Conservation (phyloP, 306 rosid species). For the Castanea mollissima region DNA sequence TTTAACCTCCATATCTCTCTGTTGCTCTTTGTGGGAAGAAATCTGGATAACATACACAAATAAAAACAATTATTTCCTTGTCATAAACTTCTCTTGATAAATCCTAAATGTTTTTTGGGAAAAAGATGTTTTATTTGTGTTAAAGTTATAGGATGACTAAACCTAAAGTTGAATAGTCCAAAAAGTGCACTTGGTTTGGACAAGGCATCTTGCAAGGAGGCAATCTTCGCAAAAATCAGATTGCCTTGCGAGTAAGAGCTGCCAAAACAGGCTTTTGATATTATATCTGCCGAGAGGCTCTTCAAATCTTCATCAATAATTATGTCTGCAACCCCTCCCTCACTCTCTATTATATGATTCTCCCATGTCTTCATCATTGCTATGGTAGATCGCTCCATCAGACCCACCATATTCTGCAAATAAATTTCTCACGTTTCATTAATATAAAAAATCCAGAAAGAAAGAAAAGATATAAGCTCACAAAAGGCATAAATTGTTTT, state of each 20-base stretch:
- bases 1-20: constrained; percentile 23
- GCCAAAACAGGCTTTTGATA: constrained; percentile 39
- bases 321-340: constrained; percentile 20
- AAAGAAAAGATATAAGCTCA: not conserved
- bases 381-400: constrained; percentile 25
- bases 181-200: constrained; percentile 23
- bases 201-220: constrained; percentile 18
- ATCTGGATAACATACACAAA: constrained; percentile 2
- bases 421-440: not conserved
- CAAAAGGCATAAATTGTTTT: not conserved
- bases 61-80: not conserved
- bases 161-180: constrained; percentile 28
- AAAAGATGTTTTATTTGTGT: too few species aligned
- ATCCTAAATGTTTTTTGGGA: too few species aligned
- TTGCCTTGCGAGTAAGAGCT: constrained; percentile 33
- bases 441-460: not conserved
- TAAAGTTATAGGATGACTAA: too few species aligned
- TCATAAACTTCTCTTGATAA: too few species aligned
- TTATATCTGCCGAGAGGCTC: constrained; percentile 22
- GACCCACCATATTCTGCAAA: constrained; percentile 26
- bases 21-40: constrained; percentile 33
- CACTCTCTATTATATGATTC: constrained; percentile 10
- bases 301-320: constrained; percentile 28
- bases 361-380: constrained; percentile 23
- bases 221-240: constrained; percentile 30